These are phyloP conservation scores for Solanum aculeatissimum DNA, from an alignment of 305 asterid genomes.

Conservation along the genomic window DNA sequence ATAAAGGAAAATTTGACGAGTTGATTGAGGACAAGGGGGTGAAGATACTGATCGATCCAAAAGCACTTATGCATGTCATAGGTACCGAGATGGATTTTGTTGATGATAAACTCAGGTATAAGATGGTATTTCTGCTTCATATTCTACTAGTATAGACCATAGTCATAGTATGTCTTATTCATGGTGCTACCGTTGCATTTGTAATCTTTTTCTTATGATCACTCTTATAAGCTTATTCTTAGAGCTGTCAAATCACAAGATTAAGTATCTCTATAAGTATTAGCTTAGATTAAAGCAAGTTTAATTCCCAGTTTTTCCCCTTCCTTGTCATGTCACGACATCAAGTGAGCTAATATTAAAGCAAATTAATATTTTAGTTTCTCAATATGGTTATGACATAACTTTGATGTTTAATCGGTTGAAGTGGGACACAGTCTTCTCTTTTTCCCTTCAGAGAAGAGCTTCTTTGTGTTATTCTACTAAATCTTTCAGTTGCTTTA, in stretches of 20 bases:
- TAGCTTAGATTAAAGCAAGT: neutral
- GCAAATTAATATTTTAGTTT: neutral
- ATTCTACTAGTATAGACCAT: neutral
- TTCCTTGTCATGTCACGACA: neutral
- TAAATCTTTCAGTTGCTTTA: neutral
- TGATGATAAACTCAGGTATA: constrained; percentile 82
- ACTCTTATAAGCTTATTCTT: neutral
- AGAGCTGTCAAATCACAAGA: neutral
- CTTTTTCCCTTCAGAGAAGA: neutral
- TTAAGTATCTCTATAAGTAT: neutral
- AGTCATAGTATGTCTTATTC: neutral
- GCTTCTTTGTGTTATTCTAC: neutral
- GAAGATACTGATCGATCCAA: constrained; percentile 81
- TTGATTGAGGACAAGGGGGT: constrained; percentile 92
- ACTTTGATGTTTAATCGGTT: neutral
- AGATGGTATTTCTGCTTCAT: neutral
- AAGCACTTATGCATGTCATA: constrained; percentile 91
- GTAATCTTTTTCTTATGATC: neutral
- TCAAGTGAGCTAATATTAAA: neutral
- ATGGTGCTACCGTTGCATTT: neutral
- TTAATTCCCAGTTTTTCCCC: neutral
- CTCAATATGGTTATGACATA: neutral
- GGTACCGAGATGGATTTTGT: constrained; percentile 97
- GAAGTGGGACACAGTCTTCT: neutral
- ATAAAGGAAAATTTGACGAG: constrained; percentile 87